Evolutionary conservation across 2,329 filamentous ascomycete genomes (phyloP).

Genomic region (Diaporthe destruens): DNA sequence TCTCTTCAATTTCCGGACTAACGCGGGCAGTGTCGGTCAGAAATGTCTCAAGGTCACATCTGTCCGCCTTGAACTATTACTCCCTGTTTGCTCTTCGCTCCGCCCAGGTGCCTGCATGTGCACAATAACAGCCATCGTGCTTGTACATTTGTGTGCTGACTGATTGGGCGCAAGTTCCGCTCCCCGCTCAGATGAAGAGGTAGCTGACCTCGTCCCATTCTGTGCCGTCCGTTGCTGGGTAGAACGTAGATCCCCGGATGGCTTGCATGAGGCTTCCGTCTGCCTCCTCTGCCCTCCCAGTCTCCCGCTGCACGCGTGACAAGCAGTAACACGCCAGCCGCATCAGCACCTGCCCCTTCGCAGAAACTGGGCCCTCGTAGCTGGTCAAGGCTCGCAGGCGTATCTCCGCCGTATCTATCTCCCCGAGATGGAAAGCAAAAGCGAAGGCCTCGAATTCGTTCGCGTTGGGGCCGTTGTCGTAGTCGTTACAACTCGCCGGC

Average conservation of each 20-base stretch:
- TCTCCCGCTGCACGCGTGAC: constrained; percentile 32
- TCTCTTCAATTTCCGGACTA: not conserved
- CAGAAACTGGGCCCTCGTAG: constrained; percentile 10
- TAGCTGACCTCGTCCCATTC: constrained; percentile 37
- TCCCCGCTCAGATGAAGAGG: constrained; percentile 26
- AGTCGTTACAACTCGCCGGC: constrained; percentile 2
- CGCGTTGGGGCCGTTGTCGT: not conserved
- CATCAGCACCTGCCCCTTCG: constrained; percentile 34
- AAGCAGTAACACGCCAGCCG: constrained; percentile 40
- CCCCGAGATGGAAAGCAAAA: constrained; percentile 27
- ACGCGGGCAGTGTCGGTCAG: constrained; percentile 17
- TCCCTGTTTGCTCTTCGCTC: constrained; percentile 2
- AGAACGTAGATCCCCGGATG: constrained; percentile 35
- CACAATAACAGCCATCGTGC: constrained; percentile 1
- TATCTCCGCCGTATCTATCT: constrained; percentile 7
- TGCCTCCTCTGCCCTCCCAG: constrained; percentile 14
- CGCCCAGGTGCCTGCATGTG: constrained; percentile 3
- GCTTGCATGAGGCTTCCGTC: constrained; percentile 33
- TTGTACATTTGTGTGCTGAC: not conserved
- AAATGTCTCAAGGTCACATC: constrained; percentile 22
- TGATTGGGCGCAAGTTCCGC: not conserved
- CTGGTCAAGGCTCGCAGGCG: constrained; percentile 24
- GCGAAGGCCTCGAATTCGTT: constrained; percentile 21
- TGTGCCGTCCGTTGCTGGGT: constrained; percentile 23
- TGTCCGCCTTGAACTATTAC: constrained; percentile 1